phyloP scores from a whole-genome alignment of 192 early-diverging fungal species.

The Podila verticillata region DNA sequence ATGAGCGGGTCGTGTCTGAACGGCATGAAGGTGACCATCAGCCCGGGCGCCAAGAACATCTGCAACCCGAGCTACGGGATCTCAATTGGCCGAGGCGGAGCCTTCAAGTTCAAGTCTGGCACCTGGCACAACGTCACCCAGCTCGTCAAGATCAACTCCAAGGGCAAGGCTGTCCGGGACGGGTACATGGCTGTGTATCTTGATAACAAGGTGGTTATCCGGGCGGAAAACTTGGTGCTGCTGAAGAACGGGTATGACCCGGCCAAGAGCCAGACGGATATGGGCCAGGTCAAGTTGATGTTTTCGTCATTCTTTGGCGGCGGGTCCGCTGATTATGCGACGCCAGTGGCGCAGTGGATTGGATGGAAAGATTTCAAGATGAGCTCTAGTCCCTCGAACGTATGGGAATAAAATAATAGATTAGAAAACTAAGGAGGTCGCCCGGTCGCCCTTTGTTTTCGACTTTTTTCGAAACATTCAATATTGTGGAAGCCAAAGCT shows the following conservation, averaged over 20 bases:
- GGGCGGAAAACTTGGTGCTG: background rate
- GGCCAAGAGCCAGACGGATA: too few species aligned
- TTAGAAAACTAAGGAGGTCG: too few species aligned
- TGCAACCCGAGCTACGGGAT: too few species aligned
- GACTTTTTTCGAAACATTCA: too few species aligned
- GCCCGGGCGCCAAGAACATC: too few species aligned
- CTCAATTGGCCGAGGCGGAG: too few species aligned
- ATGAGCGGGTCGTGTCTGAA: too few species aligned
- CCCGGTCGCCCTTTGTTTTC: too few species aligned
- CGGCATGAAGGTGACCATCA: too few species aligned
- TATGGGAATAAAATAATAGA: too few species aligned
- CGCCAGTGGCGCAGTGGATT: background rate
- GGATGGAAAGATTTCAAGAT: slow-evolving; percentile 3
- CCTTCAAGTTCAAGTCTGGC: slow-evolving; percentile 13
- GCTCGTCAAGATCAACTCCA: background rate
- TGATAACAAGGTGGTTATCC: background rate
- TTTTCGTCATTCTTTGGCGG: background rate
- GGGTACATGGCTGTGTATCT: background rate
- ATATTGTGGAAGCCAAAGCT: too few species aligned
- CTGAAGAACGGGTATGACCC: background rate
- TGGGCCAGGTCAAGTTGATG: too few species aligned
- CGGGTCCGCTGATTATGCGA: background rate
- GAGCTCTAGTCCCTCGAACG: background rate
- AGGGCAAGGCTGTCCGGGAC: background rate
- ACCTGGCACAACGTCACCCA: slow-evolving; percentile 29